phyloP scores from a whole-genome alignment of 1,284 basidiomycete genomes.

The Tetrapyrgos nigripes region DNA sequence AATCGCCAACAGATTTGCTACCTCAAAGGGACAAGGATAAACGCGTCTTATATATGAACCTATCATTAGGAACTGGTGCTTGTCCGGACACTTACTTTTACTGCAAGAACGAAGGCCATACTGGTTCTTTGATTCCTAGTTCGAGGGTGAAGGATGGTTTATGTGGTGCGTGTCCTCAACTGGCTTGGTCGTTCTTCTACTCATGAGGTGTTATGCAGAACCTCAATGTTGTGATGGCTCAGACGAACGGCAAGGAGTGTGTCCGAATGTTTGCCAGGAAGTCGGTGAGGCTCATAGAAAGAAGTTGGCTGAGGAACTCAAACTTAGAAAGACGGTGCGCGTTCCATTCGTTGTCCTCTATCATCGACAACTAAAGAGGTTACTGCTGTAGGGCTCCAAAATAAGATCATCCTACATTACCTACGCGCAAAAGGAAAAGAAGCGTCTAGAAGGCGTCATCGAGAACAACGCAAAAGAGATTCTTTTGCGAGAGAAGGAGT shows the following conservation, averaged over 20 bases:
- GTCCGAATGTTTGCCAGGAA: conserved; percentile 81
- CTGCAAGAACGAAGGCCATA: conserved; percentile 90
- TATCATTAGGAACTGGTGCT: conserved; percentile 78
- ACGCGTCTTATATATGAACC: conserved; percentile 14
- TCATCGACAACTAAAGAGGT: background rate
- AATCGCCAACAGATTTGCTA: background rate
- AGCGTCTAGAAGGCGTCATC: conserved; percentile 71
- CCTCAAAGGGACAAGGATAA: background rate
- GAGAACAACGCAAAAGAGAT: conserved; percentile 63
- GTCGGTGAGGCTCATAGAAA: conserved; percentile 76
- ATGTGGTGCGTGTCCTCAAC: conserved; percentile 72
- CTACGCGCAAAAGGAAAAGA: conserved; percentile 89
- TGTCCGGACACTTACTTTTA: conserved; percentile 84
- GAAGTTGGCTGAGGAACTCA: conserved; percentile 72
- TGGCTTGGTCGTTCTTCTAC: conserved; percentile 9
- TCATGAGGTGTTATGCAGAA: conserved; percentile 55
- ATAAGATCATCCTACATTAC: conserved; percentile 89
- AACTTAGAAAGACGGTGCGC: conserved; percentile 81
- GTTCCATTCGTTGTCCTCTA: background rate
- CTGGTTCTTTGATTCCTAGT: conserved; percentile 80
- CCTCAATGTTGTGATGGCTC: conserved; percentile 97
- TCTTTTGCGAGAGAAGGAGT: conserved; percentile 70
- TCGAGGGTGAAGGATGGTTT: conserved; percentile 94
- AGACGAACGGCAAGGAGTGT: conserved; percentile 85
- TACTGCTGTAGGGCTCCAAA: conserved; percentile 76